These are phyloP conservation scores for Cladosporium sp. DNA, from an alignment of 2,329 filamentous ascomycete genomes.

Conservation along the genomic window DNA sequence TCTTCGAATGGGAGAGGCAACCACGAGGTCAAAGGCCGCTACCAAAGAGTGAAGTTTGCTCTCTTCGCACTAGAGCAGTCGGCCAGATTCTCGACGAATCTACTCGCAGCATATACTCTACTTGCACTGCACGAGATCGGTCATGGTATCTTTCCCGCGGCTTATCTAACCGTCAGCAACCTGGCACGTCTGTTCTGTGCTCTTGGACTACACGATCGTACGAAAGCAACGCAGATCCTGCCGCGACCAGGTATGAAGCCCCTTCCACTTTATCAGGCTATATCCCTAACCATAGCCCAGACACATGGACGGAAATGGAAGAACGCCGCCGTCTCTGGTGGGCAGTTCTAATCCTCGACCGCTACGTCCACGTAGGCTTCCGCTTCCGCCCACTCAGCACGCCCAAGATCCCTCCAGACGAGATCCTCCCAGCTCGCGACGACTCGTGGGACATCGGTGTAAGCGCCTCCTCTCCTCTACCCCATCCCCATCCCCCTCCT, in stretches of 20 bases:
- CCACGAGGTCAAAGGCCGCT: not conserved
- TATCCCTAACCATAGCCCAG: not conserved
- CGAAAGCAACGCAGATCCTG: constrained; percentile 22
- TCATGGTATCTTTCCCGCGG: constrained; percentile 23
- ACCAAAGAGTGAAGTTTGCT: constrained; percentile 20
- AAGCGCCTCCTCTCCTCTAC: not conserved
- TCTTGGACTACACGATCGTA: constrained; percentile 24
- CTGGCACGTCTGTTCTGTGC: constrained; percentile 19
- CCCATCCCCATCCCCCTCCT: not conserved
- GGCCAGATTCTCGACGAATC: constrained; percentile 21
- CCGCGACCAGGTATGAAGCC: not conserved
- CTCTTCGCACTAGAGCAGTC: constrained; percentile 22
- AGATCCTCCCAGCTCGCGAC: constrained; percentile 24
- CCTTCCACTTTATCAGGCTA: not conserved
- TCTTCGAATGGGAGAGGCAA: not conserved
- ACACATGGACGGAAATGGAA: constrained; percentile 25
- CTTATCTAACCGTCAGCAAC: constrained; percentile 22
- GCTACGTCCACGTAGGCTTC: constrained; percentile 23
- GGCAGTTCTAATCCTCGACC: constrained; percentile 25
- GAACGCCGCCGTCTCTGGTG: constrained; percentile 26
- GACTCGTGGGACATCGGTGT: constrained; percentile 23
- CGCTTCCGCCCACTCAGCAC: constrained; percentile 23
- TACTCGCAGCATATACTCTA: constrained; percentile 22
- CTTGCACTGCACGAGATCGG: constrained; percentile 24
- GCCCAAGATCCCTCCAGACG: constrained; percentile 19